Evolutionary conservation across 495 filamentous ascomycete genomes (phyloP), one percentile per base, ranked within the genome.

Genomic region (Hypoxylon crocopeplum): DNA sequence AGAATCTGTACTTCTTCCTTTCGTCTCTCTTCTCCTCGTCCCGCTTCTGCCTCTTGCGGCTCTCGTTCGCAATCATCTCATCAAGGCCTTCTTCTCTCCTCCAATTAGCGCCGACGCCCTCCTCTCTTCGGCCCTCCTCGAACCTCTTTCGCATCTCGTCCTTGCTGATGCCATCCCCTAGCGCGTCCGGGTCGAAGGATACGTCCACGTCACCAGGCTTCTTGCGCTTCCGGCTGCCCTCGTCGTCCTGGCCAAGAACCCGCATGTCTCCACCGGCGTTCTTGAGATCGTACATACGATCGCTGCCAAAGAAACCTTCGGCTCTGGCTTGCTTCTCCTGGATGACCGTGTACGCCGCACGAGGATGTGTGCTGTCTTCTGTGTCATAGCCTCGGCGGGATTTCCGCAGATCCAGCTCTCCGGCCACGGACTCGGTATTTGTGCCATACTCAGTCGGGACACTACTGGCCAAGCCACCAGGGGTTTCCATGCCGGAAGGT

Each of bases 31-130:
- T 84, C 72, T 95, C 90, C 71, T 93, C 89, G 58, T 97, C 92
- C 59, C 86, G 81, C 79, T 91, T 92, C 69, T 90, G 79, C 72
- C 92, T 80, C 77, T 97, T 97, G 50, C 91, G 83, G 69, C 87
- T 92, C 74, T 98, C 94, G 59, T 88, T 86, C 25, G 91, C 92
- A 79, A 98, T 97, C 93, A 98, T 97, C 67, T 96, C 89, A 69
- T 87, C 95, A 41, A 98, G 74, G 71, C 97, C 94, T 66, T 98
- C 94, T 71, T 96, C 90, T 72, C 93, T 91, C 13, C 83, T 84
- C 86, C 91, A 94, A 57, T 87, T 81, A 12, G 87, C 82, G 7
- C 78, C 78, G 2, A 73, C 56, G 22, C 84, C 82, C 56, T 93
- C 84, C 68, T 90, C 86, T 59, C 89, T 82, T 67, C 85, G 83